Evolutionary conservation across 345 rosid species (phyloP).

Genomic region (Bruguiera sexangula): DNA sequence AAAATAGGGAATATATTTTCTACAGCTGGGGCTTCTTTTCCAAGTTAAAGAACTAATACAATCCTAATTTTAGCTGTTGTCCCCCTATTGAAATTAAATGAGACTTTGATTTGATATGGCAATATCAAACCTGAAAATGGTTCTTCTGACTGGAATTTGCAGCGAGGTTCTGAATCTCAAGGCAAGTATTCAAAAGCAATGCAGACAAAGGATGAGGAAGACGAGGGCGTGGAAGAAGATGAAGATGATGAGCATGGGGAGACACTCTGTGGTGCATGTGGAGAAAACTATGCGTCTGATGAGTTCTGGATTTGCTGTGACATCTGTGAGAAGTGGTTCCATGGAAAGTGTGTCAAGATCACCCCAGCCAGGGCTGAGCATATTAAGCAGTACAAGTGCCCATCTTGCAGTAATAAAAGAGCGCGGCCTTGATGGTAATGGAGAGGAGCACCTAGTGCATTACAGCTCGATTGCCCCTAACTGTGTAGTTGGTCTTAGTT

Average conservation of each 20-base stretch:
- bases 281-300: slow-evolving; percentile 27
- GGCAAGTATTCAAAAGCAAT: slow-evolving; percentile 17
- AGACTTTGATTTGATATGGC: neutral
- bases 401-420: slow-evolving; percentile 28
- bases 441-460: slow-evolving; percentile 5
- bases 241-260: slow-evolving; percentile 27
- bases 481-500: slow-evolving; percentile 44
- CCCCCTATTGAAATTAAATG: too few relatives aligned
- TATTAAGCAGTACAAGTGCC: slow-evolving; percentile 31
- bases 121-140: neutral
- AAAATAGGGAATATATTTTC: too few relatives aligned
- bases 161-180: slow-evolving; percentile 17
- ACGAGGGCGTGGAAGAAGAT: slow-evolving; percentile 19
- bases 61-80: too few relatives aligned
- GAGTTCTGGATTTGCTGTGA: slow-evolving; percentile 31
- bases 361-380: slow-evolving; percentile 30
- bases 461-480: slow-evolving; percentile 38
- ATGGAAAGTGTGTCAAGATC: slow-evolving; percentile 28
- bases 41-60: too few relatives aligned
- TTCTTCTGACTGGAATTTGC: slow-evolving; percentile 5
- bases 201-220: slow-evolving; percentile 21
- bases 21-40: too few relatives aligned
- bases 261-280: slow-evolving; percentile 26
- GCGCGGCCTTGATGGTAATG: slow-evolving; percentile 16
- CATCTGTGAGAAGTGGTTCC: slow-evolving; percentile 29